These are phyloP conservation scores for Verticillium nonalfalfae DNA, from an alignment of 2,329 filamentous ascomycete species.

Conservation along the genomic window DNA sequence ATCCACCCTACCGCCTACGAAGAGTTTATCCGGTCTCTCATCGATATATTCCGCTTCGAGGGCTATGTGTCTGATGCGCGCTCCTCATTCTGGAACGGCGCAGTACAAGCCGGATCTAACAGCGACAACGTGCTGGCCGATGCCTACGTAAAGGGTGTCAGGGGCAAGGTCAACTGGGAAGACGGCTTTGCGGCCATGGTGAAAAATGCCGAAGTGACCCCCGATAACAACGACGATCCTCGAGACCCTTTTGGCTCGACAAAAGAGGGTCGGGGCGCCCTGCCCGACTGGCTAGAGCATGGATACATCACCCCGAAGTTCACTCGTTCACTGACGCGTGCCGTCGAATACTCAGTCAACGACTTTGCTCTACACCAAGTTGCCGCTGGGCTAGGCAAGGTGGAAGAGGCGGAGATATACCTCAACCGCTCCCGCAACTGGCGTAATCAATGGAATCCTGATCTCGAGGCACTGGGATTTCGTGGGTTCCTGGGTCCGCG, in stretches of 20 bases:
- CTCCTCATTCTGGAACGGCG: constrained; percentile 63
- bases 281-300: constrained; percentile 60
- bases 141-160: constrained; percentile 63
- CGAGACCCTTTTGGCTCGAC: constrained; percentile 54
- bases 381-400: constrained; percentile 48
- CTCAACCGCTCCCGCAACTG: constrained; percentile 59
- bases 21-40: constrained; percentile 59
- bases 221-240: constrained; percentile 52
- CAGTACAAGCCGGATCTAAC: constrained; percentile 64
- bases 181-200: constrained; percentile 58
- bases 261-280: constrained; percentile 60
- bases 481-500: constrained; percentile 62
- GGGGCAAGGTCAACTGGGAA: constrained; percentile 57
- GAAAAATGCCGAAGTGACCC: constrained; percentile 59
- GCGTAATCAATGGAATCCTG: constrained; percentile 64
- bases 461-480: constrained; percentile 51
- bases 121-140: constrained; percentile 68
- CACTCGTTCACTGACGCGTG: constrained; percentile 54
- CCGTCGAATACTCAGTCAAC: constrained; percentile 63
- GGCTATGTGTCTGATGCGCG: constrained; percentile 61
- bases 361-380: constrained; percentile 64
- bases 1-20: constrained; percentile 57
- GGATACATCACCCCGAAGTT: constrained; percentile 61
- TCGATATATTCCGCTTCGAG: constrained; percentile 61
- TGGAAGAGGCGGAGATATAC: constrained; percentile 49